Conservation (phyloP, 1,284 basidiomycete genomes). For the Boletellus deceptivus region DNA sequence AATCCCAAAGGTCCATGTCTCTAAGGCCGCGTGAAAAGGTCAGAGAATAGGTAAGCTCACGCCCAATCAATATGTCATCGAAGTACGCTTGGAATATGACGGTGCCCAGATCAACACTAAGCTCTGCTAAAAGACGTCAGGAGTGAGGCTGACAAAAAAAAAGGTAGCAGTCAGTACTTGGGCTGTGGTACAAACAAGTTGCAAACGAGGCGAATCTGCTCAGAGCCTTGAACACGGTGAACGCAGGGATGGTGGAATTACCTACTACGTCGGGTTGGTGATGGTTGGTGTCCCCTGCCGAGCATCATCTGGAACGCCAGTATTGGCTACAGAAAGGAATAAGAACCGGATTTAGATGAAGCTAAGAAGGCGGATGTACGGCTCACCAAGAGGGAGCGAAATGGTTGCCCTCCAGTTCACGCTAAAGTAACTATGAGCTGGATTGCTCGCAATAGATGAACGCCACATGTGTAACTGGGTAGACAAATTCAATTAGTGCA, state of each 20-base stretch:
- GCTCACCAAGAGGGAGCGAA: constrained; percentile 53
- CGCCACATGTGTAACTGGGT: constrained; percentile 48
- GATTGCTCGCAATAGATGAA: not conserved
- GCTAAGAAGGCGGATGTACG: not conserved
- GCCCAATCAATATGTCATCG: constrained; percentile 50
- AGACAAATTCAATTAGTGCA: constrained; percentile 58
- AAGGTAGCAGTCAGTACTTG: constrained; percentile 26
- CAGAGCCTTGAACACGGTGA: not conserved
- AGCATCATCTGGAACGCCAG: constrained; percentile 64
- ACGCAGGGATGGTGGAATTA: not conserved
- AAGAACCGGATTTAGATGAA: not conserved
- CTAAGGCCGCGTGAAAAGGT: not conserved
- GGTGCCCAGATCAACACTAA: constrained; percentile 73
- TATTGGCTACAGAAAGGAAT: constrained; percentile 63
- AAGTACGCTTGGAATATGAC: constrained; percentile 67
- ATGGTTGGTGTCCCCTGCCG: constrained; percentile 54
- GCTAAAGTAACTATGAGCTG: constrained; percentile 28
- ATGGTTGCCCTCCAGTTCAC: constrained; percentile 70
- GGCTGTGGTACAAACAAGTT: constrained; percentile 64
- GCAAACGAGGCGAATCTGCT: constrained; percentile 66
- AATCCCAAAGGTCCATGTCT: constrained; percentile 41
- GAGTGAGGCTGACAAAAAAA: not conserved
- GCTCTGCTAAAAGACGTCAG: constrained; percentile 38
- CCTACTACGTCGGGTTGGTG: constrained; percentile 48
- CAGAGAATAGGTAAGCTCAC: constrained; percentile 37